phyloP scores from a whole-genome alignment of 306 rosid species.

The Castanea sativa region DNA sequence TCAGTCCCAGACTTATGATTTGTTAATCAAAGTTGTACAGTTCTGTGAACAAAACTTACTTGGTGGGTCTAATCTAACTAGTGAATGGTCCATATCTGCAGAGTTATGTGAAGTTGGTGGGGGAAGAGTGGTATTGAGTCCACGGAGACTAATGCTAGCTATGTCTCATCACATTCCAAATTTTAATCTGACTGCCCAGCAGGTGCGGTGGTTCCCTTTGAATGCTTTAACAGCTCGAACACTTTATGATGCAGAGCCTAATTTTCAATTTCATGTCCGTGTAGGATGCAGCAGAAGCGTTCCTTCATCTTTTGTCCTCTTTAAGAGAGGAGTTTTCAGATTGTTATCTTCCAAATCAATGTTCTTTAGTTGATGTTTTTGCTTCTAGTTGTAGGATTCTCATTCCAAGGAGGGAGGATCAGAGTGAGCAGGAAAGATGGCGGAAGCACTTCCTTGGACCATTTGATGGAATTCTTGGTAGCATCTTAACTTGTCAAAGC shows the following conservation, averaged over 20 bases:
- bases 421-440: conserved; percentile 74
- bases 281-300: conserved; percentile 97
- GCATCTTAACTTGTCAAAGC: conserved; percentile 79
- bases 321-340: conserved; percentile 73
- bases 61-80: conserved; percentile 1
- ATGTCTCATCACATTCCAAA: conserved; percentile 63
- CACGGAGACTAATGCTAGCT: conserved; percentile 60
- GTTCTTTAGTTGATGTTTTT: conserved; percentile 63
- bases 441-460: conserved; percentile 72
- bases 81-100: conserved; percentile 25
- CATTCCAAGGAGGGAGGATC: conserved; percentile 42
- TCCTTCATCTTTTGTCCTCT: conserved; percentile 76
- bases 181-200: conserved; percentile 82
- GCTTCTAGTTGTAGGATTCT: conserved; percentile 64
- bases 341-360: conserved; percentile 52
- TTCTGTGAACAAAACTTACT: not conserved
- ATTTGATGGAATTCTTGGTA: conserved; percentile 87
- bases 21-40: not conserved
- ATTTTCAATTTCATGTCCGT: conserved; percentile 19
- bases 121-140: conserved; percentile 52
- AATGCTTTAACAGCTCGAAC: not conserved
- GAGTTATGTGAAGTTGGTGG: conserved; percentile 50
- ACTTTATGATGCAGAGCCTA: conserved; percentile 18
- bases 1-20: not conserved
- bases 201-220: conserved; percentile 40